phyloP scores from a whole-genome alignment of 2,329 filamentous ascomycete genomes.

The Torrubiella hemipterigena region DNA sequence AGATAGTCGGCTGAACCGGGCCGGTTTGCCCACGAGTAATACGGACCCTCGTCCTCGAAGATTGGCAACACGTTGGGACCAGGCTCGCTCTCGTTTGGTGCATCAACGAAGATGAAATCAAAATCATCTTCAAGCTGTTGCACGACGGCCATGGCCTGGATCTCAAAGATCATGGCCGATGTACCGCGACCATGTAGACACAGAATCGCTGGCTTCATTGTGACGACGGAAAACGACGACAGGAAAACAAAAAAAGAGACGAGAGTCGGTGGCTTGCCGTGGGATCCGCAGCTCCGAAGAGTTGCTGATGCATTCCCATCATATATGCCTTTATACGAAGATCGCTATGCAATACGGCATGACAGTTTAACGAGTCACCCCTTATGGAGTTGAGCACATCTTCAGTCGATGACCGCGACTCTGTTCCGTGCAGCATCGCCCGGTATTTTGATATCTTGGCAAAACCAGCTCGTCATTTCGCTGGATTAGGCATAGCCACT shows the following conservation, averaged over 20 bases:
- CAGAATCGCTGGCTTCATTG: constrained; percentile 1
- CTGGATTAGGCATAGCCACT: too few species aligned
- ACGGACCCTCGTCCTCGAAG: constrained; percentile 3
- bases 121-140: not conserved
- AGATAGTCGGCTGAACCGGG: not conserved
- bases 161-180: constrained; percentile 3
- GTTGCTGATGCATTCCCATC: too few species aligned
- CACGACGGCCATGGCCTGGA: constrained; percentile 1
- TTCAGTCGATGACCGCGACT: too few species aligned
- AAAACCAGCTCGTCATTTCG: too few species aligned
- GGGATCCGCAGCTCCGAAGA: not conserved
- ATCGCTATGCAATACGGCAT: too few species aligned
- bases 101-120: constrained; percentile 1
- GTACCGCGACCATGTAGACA: constrained; percentile 2
- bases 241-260: too few species aligned
- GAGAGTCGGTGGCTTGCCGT: constrained; percentile 1
- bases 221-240: not conserved
- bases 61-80: constrained; percentile 1
- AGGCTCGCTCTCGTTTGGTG: constrained; percentile 1
- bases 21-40: constrained; percentile 1
- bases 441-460: too few species aligned
- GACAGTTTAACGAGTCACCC: too few species aligned
- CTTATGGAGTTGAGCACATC: too few species aligned
- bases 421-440: too few species aligned
- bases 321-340: too few species aligned